phyloP scores from a whole-genome alignment of 2,329 filamentous ascomycete genomes.

The Plectosphaerella plurivora region DNA sequence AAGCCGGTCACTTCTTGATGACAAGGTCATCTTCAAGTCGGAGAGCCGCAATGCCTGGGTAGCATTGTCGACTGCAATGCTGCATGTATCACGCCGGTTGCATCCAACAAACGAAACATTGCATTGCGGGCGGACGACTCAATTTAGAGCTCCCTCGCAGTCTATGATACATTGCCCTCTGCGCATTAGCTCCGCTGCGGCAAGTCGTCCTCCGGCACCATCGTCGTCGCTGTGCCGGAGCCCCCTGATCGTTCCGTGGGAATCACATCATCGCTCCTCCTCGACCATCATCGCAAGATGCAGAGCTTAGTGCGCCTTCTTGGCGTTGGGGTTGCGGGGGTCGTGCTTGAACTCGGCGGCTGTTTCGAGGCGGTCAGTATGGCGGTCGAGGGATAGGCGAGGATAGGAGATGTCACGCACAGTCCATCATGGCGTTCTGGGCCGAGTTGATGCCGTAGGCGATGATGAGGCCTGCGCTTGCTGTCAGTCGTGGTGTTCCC shows the following conservation, averaged over 20 bases:
- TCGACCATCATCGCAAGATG: not conserved
- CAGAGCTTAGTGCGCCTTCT: conserved; percentile 39
- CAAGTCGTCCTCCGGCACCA: not conserved
- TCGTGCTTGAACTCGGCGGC: conserved; percentile 97
- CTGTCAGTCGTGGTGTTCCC: not conserved
- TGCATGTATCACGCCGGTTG: no score
- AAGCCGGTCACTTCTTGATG: no score
- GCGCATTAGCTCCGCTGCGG: not conserved
- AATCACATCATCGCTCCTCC: no score
- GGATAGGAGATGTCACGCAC: conserved; percentile 44
- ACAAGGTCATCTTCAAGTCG: no score
- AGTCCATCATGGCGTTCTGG: conserved; percentile 70
- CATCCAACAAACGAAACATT: no score
- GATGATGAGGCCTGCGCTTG: conserved; percentile 67
- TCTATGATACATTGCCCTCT: conserved; percentile 13
- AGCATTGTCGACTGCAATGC: no score
- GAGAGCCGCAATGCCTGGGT: no score
- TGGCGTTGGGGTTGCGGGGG: conserved; percentile 73
- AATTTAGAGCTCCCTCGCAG: conserved; percentile 2
- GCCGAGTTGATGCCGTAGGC: conserved; percentile 87
- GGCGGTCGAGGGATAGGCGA: conserved; percentile 1
- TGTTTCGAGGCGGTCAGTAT: conserved; percentile 34
- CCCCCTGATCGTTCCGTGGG: no score
- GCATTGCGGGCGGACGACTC: no score
- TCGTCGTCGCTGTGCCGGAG: not conserved